Conservation (phyloP, 192 early-diverging fungal species). For the Jimgerdemannia lactiflua region DNA sequence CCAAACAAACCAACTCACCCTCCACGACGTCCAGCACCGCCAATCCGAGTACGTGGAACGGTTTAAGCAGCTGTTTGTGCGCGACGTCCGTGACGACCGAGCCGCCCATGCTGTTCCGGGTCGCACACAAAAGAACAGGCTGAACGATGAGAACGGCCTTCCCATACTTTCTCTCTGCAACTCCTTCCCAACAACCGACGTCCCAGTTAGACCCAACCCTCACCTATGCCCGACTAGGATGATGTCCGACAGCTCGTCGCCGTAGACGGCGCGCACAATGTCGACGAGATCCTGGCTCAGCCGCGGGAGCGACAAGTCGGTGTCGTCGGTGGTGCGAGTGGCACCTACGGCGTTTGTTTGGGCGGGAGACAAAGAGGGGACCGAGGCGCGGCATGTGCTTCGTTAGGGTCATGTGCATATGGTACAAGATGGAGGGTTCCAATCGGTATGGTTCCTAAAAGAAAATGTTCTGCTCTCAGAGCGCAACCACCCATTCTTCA, state of each 20-base stretch:
- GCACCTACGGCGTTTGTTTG: conserved; percentile 24
- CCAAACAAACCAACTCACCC: conserved; percentile 34
- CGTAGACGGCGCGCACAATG: conserved; percentile 43
- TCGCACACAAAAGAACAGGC: too few relatives aligned
- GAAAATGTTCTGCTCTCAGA: too few relatives aligned
- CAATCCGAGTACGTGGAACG: conserved; percentile 38
- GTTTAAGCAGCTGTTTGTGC: conserved; percentile 38
- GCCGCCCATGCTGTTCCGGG: conserved; percentile 66
- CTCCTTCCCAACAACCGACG: too few relatives aligned
- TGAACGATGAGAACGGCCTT: too few relatives aligned
- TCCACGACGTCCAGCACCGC: conserved; percentile 80
- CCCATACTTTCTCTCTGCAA: too few relatives aligned
- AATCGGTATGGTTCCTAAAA: too few relatives aligned
- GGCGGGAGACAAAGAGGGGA: too few relatives aligned
- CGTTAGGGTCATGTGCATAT: too few relatives aligned
- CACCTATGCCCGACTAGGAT: conserved; percentile 81
- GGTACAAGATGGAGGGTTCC: too few relatives aligned
- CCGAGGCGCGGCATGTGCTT: too few relatives aligned
- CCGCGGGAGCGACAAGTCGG: conserved; percentile 50
- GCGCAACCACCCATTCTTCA: too few relatives aligned
- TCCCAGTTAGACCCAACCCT: too few relatives aligned
- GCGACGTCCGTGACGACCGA: conserved; percentile 68
- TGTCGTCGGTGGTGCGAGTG: conserved; percentile 43
- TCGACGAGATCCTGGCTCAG: conserved; percentile 57
- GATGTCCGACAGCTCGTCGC: conserved; percentile 46